Evolutionary conservation across 805 yeast genomes (phyloP), one percentile per base, ranked within the genome.

Genomic region (Suhomyces sp.): DNA sequence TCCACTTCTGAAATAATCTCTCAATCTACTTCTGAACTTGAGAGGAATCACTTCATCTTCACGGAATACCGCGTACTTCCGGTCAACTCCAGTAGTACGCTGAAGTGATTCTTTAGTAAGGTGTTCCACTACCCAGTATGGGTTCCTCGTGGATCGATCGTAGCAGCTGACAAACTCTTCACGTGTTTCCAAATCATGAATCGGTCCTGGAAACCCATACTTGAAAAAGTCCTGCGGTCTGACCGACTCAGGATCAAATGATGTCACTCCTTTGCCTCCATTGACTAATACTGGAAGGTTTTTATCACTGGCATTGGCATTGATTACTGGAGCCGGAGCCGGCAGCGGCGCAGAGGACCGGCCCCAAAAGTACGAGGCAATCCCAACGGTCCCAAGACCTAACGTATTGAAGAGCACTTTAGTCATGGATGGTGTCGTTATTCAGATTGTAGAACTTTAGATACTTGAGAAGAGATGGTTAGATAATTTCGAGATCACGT

Each of bases 161-260:
- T 80, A 93, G 48, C 93, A 86, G 36, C 93, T 78, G 13, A 91
- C 76, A 57, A 83, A 93, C 62, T 88, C 96, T 38, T 72, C 68
- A 42, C 87, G 72, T 8, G 68, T 76, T 38, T 78, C 77, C 39
- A 91, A 60, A 54, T 93, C 98, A 58, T 88, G 95, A 20, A 85
- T 74, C 0, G 98, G 98, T 2, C 96, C 96, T 0, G 98, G 98
- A 52, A 86, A 88, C 3, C 98, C 98, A 55, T 85, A 90, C 49
- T 81, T 80, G 68, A 88, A 90, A 63, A 84, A 88, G 5, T 70
- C 95, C 15, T 77, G 74, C 0, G 98, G 98, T 40, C 77, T 72
- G 4, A 87, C 76, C 4, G 49, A 50, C 5, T 65, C 36, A 19
- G 71, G 61, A 32, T 51, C 60, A 31, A 62, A 40, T 9, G 54